Evolutionary conservation across 768 basidiomycete genomes (phyloP).

Genomic region (Podaxis mareebaensis): DNA sequence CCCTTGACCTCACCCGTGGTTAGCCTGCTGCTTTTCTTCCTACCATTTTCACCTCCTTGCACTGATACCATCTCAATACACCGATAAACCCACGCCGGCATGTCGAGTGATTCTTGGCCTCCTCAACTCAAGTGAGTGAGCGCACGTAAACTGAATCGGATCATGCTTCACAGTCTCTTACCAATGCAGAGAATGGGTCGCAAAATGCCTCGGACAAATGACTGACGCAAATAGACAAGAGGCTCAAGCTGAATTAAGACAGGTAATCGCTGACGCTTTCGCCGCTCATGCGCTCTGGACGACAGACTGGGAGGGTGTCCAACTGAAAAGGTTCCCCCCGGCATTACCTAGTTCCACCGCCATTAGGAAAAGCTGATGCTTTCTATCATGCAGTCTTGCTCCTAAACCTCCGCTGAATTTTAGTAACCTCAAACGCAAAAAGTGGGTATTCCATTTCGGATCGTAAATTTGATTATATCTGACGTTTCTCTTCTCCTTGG

Average conservation of each 20-base stretch:
- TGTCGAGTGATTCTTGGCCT: constrained; percentile 83
- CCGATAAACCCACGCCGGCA: constrained; percentile 23
- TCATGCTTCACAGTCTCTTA: neutral
- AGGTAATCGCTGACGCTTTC: constrained; percentile 95
- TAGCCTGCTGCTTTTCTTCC: no score
- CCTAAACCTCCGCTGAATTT: constrained; percentile 58
- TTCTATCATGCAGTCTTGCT: constrained; percentile 43
- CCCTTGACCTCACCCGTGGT: neutral
- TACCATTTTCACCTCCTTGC: neutral
- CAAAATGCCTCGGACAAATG: constrained; percentile 89
- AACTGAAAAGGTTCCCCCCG: constrained; percentile 75
- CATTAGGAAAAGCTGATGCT: constrained; percentile 16
- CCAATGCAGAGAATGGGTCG: constrained; percentile 86
- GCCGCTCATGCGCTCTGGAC: constrained; percentile 81
- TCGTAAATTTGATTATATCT: neutral
- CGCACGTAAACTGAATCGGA: neutral
- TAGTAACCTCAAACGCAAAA: constrained; percentile 67
- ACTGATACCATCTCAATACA: neutral
- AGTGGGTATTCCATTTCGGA: constrained; percentile 38
- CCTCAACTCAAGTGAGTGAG: constrained; percentile 69
- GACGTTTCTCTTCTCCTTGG: constrained; percentile 32
- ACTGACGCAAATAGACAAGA: constrained; percentile 83
- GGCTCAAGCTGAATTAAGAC: constrained; percentile 92
- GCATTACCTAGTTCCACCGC: constrained; percentile 2
- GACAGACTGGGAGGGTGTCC: constrained; percentile 90